These are phyloP conservation scores for Echinochloa phyllopogon DNA, from an alignment of 176 grass and related monocot genomes.

Conservation along the genomic window DNA sequence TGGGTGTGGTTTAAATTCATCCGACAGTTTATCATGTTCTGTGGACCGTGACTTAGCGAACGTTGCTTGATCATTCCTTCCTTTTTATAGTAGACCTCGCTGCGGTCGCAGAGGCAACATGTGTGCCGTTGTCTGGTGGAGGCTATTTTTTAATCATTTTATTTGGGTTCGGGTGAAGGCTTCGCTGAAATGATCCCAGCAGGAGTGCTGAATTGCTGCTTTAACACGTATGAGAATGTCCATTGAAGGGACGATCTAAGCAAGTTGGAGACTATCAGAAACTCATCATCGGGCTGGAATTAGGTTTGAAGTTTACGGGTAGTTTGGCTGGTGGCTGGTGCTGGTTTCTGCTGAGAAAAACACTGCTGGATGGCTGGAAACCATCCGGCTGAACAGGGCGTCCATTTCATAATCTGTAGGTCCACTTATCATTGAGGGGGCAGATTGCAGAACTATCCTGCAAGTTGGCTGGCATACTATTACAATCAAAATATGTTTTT, in stretches of 20 bases:
- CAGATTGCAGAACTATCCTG: background rate
- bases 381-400: too few species aligned
- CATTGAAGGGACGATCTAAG: too few species aligned
- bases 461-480: background rate
- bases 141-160: background rate
- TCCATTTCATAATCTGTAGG: background rate
- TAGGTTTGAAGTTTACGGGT: background rate
- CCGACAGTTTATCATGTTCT: background rate
- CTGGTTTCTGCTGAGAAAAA: too few species aligned
- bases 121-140: too few species aligned
- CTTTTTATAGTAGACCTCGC: too few species aligned
- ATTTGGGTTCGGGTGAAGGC: too few species aligned
- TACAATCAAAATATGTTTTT: background rate
- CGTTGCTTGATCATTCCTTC: background rate
- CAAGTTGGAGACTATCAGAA: background rate
- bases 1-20: slow-evolving; percentile 31
- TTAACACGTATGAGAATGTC: background rate
- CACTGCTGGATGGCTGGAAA: too few species aligned
- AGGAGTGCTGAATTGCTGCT: background rate
- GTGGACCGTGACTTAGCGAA: background rate
- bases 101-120: background rate
- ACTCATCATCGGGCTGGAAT: background rate
- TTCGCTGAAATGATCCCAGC: background rate
- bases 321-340: too few species aligned
- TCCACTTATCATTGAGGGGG: too few species aligned